Evolutionary conservation across 2,329 filamentous ascomycete genomes (phyloP).

Genomic region (Colletotrichum sp.): DNA sequence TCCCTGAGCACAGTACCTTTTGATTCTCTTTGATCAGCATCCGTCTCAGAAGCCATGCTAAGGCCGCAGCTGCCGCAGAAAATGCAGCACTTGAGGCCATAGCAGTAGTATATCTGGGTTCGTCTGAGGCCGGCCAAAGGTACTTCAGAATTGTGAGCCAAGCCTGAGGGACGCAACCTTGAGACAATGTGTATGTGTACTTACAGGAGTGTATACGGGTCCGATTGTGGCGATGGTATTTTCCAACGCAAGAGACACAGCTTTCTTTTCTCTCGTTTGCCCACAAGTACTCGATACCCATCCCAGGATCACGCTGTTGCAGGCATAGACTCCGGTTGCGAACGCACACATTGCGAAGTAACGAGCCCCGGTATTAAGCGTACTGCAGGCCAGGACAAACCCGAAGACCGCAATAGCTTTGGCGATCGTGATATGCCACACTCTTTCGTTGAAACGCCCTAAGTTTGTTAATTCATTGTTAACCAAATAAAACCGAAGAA

Average conservation of each 20-base stretch:
- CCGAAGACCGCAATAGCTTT: conserved; percentile 43
- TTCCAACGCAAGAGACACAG: conserved; percentile 35
- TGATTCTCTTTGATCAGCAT: conserved; percentile 23
- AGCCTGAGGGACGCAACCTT: neutral
- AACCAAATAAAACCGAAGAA: neutral
- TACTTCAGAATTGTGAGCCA: neutral
- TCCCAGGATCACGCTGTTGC: conserved; percentile 47
- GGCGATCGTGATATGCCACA: conserved; percentile 41
- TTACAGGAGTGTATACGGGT: conserved; percentile 20
- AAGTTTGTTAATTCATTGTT: conserved; percentile 24
- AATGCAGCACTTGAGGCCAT: conserved; percentile 23
- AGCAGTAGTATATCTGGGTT: conserved; percentile 18
- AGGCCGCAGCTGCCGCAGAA: conserved; percentile 25
- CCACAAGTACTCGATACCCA: conserved; percentile 45
- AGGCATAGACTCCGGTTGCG: conserved; percentile 37
- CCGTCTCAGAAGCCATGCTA: conserved; percentile 23
- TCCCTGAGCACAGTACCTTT: conserved; percentile 2
- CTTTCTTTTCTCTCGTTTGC: conserved; percentile 49
- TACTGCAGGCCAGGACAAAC: conserved; percentile 36
- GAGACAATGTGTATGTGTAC: neutral
- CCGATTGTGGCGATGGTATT: conserved; percentile 22
- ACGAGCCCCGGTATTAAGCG: conserved; percentile 32
- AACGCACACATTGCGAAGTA: conserved; percentile 40
- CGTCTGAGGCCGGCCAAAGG: neutral
- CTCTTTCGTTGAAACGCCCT: conserved; percentile 46